Evolutionary conservation across 2,329 filamentous ascomycete genomes (phyloP).

Genomic region (Fusarium illudens): DNA sequence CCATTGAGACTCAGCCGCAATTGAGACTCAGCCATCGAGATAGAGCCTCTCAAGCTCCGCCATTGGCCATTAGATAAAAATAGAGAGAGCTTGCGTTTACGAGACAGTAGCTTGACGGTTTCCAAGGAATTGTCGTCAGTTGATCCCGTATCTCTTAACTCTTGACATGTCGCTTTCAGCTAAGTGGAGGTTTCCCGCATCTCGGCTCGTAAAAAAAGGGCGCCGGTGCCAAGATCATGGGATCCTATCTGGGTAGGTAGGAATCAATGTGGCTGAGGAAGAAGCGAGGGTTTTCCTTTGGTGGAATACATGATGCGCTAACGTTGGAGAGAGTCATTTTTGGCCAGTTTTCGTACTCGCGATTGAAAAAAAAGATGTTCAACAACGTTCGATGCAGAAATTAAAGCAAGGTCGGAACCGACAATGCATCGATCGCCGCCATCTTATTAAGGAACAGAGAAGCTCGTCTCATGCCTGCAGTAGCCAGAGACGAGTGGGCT

Average conservation of each 20-base stretch:
- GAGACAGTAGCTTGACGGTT: neutral
- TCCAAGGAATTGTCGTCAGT: neutral
- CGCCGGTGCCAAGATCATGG: neutral
- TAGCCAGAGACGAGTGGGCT: neutral
- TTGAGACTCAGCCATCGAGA: neutral
- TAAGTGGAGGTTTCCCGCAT: conserved; percentile 2
- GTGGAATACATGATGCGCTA: neutral
- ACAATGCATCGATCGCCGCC: neutral
- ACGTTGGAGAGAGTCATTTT: neutral
- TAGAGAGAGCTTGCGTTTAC: neutral
- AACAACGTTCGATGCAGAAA: neutral
- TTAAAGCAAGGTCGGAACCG: neutral
- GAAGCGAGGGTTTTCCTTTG: neutral
- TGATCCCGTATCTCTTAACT: neutral
- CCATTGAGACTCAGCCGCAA: neutral
- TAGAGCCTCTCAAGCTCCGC: neutral
- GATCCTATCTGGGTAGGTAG: neutral
- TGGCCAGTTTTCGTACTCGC: neutral
- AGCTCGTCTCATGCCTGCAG: neutral
- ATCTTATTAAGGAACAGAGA: neutral
- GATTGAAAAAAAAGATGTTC: too few species aligned
- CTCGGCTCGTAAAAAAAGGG: neutral
- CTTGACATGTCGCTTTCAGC: neutral
- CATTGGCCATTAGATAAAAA: neutral
- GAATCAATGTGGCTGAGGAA: neutral